Base-by-base conservation (phyloP, 176 grass and related monocot genomes). In the Poa annua region DNA sequence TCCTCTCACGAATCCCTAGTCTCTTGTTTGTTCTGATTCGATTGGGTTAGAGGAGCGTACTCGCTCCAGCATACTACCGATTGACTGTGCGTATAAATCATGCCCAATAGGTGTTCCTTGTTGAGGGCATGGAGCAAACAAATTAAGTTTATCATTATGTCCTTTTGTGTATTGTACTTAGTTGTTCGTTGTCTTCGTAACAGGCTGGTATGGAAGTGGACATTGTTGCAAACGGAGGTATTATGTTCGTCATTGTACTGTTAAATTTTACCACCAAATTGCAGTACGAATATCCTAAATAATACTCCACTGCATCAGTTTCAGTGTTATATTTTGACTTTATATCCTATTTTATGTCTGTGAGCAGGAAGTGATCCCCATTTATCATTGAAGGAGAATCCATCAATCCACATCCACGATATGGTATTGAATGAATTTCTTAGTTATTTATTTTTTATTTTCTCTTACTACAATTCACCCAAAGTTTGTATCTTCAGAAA, bases 221-320 rank as follows among this genome's bases (percentile, higher is more conserved):
- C 87, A 93, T 99, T 76, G 87, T 99, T 59, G 92, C 93, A 70
- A 93, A 93, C 81, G 96, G 93, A 94, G 93, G 96, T 99, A 89
- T 10, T 47, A 11, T 80, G 29, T 39, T 69, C 35, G 53, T 65
- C 34, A 48, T 17, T 80, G 36, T 19, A 56, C 19, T 68, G 50
- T 73, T 24, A 0, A 22, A 47, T 45, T 56, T 74, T 45, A 36
- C 52, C 74, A 0, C 53, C 41, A 17, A 39, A 10, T 33, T 49
- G 8, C 16, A 71, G 25, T 59, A 19, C 2, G 42, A 34, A 82
- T 72, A 64, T 12, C 12, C 41, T 42, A 5, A 6, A 19, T 39
- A 9, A 24, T 49, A 62, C 4, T 15, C 13, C 71, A 45, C 71
- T 60, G 39, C 38, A 60, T 71, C 34, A 71, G 13, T 29, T 79